Base-by-base conservation (phyloP, 1,284 basidiomycete species). In the Flammula alnicola region DNA sequence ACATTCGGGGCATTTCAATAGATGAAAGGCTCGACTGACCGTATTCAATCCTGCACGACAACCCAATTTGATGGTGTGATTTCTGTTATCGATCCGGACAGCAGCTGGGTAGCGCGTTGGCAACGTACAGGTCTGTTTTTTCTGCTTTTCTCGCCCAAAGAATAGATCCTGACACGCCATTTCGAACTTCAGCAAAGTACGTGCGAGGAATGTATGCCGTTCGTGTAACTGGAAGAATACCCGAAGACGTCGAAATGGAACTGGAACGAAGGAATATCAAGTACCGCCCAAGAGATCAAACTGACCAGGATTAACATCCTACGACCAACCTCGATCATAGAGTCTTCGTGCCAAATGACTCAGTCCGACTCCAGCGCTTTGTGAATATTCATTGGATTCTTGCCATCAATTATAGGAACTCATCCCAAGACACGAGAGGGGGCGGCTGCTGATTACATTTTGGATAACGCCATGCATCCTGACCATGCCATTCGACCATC, bases 101-200 rank as follows among this genome's bases (percentile, higher is more conserved):
- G 84, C 53, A 95, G 93, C 70, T 99, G 96, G 96, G 95, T 98
- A 8, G 92, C 93, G 11, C 79, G 89, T 58, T 96, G 93, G 93
- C 93, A 96, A 68, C 75, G 93, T 64, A 92, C 88, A 59, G 84
- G 93, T 94, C 44, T 29, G n/a, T 44, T 29, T 36, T 44, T 35
- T 12, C 23, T 45, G 41, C 27, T n/a, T 46, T 12, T 12, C 19
- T 17, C 14, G 2, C 48, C 27, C 7, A 49, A 49, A n/a, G 22
- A 6, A 23, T 5, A 35, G n/a, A 33, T n/a, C 12, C 20, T 47
- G 22, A 12, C 3, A 7, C 2, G 1, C 4, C 9, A 10, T 51
- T 49, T 16, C 16, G 16, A 14, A n/a, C 20, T 38, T 12, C 60
- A 95, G 93, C 90, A 55, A 93, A 93, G 70, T 90, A 91, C 62